A percentile compares a stretch with the other conserved stretches of the same genome.
phyloP scores from a whole-genome alignment of 257 asterid genomes.

The Osmanthus fragrans region DNA sequence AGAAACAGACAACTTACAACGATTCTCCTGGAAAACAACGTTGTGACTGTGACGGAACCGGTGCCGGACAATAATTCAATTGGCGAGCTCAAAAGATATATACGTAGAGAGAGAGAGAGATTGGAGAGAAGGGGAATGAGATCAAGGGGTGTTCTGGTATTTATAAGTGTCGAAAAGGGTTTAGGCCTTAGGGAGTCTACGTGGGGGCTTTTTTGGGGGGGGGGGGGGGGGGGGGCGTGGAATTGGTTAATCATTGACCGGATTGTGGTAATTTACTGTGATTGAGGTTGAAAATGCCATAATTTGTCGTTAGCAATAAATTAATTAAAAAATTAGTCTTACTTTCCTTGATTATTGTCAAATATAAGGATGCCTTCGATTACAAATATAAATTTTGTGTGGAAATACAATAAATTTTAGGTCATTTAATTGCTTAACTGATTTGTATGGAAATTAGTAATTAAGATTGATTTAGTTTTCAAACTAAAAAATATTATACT shows the following conservation, averaged over 20 bases:
- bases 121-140: neutral
- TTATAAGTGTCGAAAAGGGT: slow-evolving; percentile 32
- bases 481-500: too few species aligned
- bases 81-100: neutral
- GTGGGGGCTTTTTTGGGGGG: too few species aligned
- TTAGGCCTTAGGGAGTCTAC: slow-evolving; percentile 1
- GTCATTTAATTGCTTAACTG: too few species aligned
- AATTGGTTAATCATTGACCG: too few species aligned
- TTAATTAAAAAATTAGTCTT: neutral
- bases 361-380: too few species aligned
- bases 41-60: neutral
- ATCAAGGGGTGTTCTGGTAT: slow-evolving; percentile 3
- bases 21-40: slow-evolving; percentile 20
- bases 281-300: slow-evolving; percentile 15
- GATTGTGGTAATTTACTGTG: slow-evolving; percentile 16
- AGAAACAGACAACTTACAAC: slow-evolving; percentile 33
- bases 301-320: slow-evolving; percentile 13
- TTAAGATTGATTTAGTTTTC: too few species aligned
- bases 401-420: too few species aligned
- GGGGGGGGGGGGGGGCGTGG: too few species aligned
- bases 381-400: too few species aligned
- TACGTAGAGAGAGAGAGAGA: neutral
- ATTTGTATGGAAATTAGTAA: too few species aligned
- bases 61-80: neutral
- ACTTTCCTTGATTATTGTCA: neutral